Conservation (phyloP, 768 basidiomycete genomes). For the Pleurotus tuoliensis region DNA sequence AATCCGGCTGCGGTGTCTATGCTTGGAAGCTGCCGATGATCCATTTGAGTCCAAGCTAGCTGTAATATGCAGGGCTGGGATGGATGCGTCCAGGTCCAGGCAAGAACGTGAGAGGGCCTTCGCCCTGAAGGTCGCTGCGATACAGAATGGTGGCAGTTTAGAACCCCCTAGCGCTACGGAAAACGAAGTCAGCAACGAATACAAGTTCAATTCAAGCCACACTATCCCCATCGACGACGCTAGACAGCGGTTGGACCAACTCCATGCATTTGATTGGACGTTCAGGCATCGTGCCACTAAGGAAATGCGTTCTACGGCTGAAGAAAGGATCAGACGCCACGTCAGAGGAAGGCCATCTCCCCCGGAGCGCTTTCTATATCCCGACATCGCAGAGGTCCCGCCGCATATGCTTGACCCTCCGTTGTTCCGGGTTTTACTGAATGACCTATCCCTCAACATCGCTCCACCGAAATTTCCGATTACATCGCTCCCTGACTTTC, state of each 20-base stretch:
- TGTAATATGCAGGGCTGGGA: conserved; percentile 69
- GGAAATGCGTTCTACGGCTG: conserved; percentile 45
- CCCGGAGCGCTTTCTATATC: conserved; percentile 27
- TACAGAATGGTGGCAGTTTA: conserved; percentile 40
- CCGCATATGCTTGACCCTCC: conserved; percentile 46
- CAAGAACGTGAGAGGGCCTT: conserved; percentile 80
- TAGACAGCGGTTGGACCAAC: conserved; percentile 57
- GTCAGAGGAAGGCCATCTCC: conserved; percentile 35
- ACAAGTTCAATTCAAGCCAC: conserved; percentile 60
- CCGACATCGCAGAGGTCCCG: conserved; percentile 41
- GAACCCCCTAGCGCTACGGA: conserved; percentile 17
- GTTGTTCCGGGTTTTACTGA: conserved; percentile 63
- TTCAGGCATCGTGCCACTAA: conserved; percentile 45
- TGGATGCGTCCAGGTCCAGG: conserved; percentile 65
- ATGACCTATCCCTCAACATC: conserved; percentile 54
- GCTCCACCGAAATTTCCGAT: conserved; percentile 56
- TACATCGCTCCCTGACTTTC: conserved; percentile 54
- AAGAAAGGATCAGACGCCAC: conserved; percentile 40
- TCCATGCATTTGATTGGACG: conserved; percentile 74
- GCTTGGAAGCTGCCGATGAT: conserved; percentile 80
- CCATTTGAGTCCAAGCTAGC: conserved; percentile 76
- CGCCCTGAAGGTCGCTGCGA: conserved; percentile 68
- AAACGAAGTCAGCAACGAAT: conserved; percentile 40
- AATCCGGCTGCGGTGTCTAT: conserved; percentile 56
- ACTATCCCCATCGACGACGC: conserved; percentile 73